Evolutionary conservation across 192 early-diverging fungal species (phyloP), one percentile per base, ranked within the genome.

Genomic region (Entomortierella chlamydospora): DNA sequence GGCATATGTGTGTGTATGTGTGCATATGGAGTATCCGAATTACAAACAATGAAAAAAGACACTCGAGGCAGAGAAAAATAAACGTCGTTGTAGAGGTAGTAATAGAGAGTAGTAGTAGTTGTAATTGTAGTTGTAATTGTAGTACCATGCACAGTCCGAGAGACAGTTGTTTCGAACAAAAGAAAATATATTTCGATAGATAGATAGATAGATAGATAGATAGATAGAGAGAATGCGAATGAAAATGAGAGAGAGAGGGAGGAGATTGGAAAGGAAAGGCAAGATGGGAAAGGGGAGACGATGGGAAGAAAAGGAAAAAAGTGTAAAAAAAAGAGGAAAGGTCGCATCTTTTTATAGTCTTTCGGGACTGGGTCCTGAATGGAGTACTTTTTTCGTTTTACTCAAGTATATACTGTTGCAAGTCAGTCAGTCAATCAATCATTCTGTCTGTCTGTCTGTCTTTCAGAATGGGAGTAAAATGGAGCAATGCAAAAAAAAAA

Each of bases 301-400:
- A 39, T 33, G 51, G 22, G 23, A 54, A 55, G 7, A 49, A 51
- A 28, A 20, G 31, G 30, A 57, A 30, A 22, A 43, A 57, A 28
- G 54, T 10, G 23, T 31, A 51, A 26, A 51, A 41, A 56, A 25
- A 66, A 20, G 41, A 34, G 64, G 39, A 52, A 62, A 31, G 60
- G 50, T 57, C 4, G 49, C 61, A 72, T 72, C 70, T 72, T 72
- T 72, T 72, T 72, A 72, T 72, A 72, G 70, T 72, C 25, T 20
- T 42, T 49, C 22, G 42, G 58, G 34, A 58, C 57, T 61, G 68
- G 58, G 47, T 53, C 31, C 67, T 69, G 43, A 43, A 49, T 61
- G 58, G 23, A 34, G 22, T 18, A 29, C 37, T 30, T 33, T 47
- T 68, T 25, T 49, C 18, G 47, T 31, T 56, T 49, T 61, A 10